Conservation (phyloP, 305 asterid species). For the Caryopteris hybrid region DNA sequence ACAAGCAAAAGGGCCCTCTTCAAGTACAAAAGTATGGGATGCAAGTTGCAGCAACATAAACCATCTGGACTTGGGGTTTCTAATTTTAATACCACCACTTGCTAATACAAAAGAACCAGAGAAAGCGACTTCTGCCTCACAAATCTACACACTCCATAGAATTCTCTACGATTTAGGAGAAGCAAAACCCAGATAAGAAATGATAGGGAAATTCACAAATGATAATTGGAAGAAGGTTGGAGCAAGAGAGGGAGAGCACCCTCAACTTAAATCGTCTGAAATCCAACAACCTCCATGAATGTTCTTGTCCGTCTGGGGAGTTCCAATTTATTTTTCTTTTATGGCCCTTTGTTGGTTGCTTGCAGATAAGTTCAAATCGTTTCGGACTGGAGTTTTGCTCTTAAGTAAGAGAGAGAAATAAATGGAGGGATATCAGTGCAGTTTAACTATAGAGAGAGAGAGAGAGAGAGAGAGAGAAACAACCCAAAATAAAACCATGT, state of each 20-base stretch:
- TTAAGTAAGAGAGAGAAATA: constrained; percentile 32
- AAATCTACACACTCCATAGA: too few species aligned
- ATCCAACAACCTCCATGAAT: constrained; percentile 43
- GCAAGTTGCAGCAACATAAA: constrained; percentile 66
- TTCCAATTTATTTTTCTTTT: constrained; percentile 4
- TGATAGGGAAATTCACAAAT: too few species aligned
- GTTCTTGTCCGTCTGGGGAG: constrained; percentile 24
- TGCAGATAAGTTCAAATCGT: constrained; percentile 57
- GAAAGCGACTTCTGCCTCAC: constrained; percentile 28
- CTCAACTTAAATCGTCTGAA: too few species aligned
- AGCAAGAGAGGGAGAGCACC: too few species aligned
- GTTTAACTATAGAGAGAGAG: not conserved
- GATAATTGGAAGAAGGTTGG: too few species aligned
- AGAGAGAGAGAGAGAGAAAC: constrained; percentile 12
- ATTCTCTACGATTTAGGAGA: too few species aligned
- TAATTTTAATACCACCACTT: constrained; percentile 2
- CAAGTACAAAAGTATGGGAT: constrained; percentile 16
- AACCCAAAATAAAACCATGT: constrained; percentile 29
- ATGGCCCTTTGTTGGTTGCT: constrained; percentile 3
- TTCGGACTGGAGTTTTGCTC: constrained; percentile 33
- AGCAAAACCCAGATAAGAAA: too few species aligned
- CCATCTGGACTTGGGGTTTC: constrained; percentile 32
- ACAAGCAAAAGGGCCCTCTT: constrained; percentile 34
- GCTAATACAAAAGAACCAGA: not conserved
- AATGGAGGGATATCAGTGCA: too few species aligned